These are phyloP conservation scores for Hebeloma cylindrosporum DNA, from an alignment of 768 basidiomycete genomes.

Conservation along the genomic window DNA sequence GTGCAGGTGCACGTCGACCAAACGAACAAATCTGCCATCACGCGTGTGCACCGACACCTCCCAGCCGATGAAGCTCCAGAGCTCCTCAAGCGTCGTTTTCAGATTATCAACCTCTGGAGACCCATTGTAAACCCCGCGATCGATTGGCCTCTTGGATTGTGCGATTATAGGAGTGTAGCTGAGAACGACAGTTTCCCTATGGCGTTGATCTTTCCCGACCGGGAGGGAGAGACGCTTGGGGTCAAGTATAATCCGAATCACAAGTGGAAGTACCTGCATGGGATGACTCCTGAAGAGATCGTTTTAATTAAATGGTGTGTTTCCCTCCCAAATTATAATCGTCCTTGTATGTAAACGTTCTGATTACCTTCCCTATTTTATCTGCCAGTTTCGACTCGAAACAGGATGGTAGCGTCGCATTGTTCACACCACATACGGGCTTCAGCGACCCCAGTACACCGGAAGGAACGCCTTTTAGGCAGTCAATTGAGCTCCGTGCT, in stretches of 20 bases:
- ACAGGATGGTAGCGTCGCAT: constrained; percentile 46
- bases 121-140: constrained; percentile 47
- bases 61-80: constrained; percentile 43
- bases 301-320: constrained; percentile 51
- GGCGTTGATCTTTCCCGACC: constrained; percentile 45
- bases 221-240: constrained; percentile 50
- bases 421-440: constrained; percentile 60
- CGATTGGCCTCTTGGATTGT: constrained; percentile 53
- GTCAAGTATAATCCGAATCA: constrained; percentile 47
- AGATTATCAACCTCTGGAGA: constrained; percentile 63
- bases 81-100: constrained; percentile 49
- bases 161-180: constrained; percentile 49
- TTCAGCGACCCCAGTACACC: constrained; percentile 57
- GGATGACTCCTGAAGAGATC: constrained; percentile 47
- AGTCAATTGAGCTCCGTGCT: constrained; percentile 61
- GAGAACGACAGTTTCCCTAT: constrained; percentile 43
- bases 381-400: constrained; percentile 27
- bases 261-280: constrained; percentile 49
- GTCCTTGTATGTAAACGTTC: neutral
- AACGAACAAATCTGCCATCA: constrained; percentile 41
- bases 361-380: neutral
- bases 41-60: constrained; percentile 50
- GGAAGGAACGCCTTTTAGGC: constrained; percentile 42
- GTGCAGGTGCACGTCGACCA: constrained; percentile 52
- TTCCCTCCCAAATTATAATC: neutral